A percentile compares a stretch with the other conserved stretches of the same genome.
phyloP scores from a whole-genome alignment of 805 yeast genomes.

The Blastobotrys chiropterorum region DNA sequence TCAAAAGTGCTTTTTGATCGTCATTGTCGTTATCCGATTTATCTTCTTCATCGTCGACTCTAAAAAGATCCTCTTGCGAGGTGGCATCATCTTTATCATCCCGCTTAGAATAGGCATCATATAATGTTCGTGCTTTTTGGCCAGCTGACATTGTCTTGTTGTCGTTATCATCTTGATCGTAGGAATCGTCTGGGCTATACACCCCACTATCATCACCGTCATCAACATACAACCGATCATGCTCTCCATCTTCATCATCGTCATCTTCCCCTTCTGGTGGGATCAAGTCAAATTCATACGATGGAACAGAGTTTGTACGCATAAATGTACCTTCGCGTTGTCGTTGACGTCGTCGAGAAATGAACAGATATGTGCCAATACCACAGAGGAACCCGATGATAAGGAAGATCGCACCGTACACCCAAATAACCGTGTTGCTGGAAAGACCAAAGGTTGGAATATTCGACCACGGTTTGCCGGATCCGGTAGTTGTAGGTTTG shows the following conservation, averaged over 20 bases:
- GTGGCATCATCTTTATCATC: conserved; percentile 8
- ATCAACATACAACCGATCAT: not conserved
- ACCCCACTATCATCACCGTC: conserved; percentile 7
- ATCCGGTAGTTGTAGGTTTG: conserved; percentile 6
- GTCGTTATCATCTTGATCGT: conserved; percentile 3
- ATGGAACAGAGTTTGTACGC: conserved; percentile 1
- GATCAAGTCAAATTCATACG: conserved; percentile 22
- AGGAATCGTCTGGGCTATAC: conserved; percentile 4
- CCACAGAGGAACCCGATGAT: conserved; percentile 37
- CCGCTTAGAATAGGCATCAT: conserved; percentile 6
- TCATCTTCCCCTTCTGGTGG: conserved; percentile 19
- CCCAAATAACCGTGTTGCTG: conserved; percentile 25
- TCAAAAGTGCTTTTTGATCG: not conserved
- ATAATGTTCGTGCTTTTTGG: conserved; percentile 12
- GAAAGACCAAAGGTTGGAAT: conserved; percentile 30
- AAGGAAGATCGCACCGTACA: conserved; percentile 38
- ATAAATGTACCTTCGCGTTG: conserved; percentile 4
- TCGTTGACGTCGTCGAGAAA: conserved; percentile 31
- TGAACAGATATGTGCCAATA: conserved; percentile 35
- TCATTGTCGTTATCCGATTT: not conserved
- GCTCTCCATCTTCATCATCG: conserved; percentile 12
- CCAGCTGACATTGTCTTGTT: conserved; percentile 6
- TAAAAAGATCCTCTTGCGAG: conserved; percentile 12
- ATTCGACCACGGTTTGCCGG: conserved; percentile 14
- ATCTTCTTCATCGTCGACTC: conserved; percentile 9